phyloP scores from a whole-genome alignment of 495 filamentous ascomycete species.

The Monascus purpureus region DNA sequence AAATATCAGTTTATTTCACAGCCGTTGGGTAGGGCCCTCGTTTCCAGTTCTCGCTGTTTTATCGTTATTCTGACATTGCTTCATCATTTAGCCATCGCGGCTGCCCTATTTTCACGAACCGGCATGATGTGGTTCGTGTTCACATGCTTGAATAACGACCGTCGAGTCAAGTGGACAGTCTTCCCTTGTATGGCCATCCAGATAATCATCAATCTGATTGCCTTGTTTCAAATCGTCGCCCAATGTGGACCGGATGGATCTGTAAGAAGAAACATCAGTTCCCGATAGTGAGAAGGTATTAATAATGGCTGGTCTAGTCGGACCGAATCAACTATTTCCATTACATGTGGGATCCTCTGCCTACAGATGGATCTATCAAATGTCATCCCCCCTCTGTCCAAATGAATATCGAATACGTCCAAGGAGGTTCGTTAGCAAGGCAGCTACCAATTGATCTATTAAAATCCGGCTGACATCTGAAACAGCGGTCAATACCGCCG shows the following conservation, averaged over 20 bases:
- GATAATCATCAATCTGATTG: constrained; percentile 19
- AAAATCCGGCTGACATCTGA: neutral
- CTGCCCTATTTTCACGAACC: constrained; percentile 27
- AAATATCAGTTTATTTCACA: constrained; percentile 22
- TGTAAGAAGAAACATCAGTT: neutral
- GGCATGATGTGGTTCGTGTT: constrained; percentile 28
- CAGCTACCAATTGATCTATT: too few species aligned
- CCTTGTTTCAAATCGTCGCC: constrained; percentile 20
- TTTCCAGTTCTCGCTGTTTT: neutral
- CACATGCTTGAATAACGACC: constrained; percentile 21
- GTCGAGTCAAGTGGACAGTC: constrained; percentile 14
- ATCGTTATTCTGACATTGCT: constrained; percentile 25
- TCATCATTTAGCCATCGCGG: constrained; percentile 37
- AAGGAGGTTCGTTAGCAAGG: constrained; percentile 13
- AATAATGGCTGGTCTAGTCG: constrained; percentile 8
- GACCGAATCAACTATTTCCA: constrained; percentile 22
- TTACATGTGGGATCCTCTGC: constrained; percentile 27
- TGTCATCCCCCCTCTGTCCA: constrained; percentile 23
- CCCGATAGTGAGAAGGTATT: neutral
- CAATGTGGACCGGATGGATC: constrained; percentile 27
- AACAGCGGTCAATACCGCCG: constrained; percentile 20
- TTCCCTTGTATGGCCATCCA: constrained; percentile 19
- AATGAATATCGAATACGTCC: constrained; percentile 21
- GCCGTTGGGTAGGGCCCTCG: constrained; percentile 8
- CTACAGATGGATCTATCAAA: constrained; percentile 17